Conservation (phyloP, 345 rosid species). For the Eucalyptus grandis region DNA sequence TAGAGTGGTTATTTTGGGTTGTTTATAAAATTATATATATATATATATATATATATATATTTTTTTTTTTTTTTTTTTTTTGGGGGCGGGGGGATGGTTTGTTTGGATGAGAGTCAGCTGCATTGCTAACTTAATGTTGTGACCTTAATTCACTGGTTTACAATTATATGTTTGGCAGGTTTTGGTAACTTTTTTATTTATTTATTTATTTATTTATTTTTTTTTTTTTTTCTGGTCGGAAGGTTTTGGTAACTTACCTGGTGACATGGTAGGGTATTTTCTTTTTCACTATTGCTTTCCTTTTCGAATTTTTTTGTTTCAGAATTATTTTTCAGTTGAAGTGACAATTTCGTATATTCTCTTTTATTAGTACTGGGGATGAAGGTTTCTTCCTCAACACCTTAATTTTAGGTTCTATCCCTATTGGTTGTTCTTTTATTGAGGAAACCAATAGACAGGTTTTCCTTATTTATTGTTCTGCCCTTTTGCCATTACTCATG, state of each 20-base stretch:
- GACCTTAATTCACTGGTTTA: constrained; percentile 16
- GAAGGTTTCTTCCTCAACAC: not conserved
- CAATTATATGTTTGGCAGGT: constrained; percentile 89
- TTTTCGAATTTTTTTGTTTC: not conserved
- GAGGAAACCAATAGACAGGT: not conserved
- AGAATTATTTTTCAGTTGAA: not conserved
- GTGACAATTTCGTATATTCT: not conserved
- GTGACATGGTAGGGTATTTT: constrained; percentile 61
- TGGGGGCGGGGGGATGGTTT: no score
- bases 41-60: no score
- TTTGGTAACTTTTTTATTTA: constrained; percentile 96
- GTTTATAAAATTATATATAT: no score
- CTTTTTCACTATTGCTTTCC: not conserved
- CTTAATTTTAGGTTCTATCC: not conserved
- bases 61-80: no score
- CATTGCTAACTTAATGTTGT: not conserved
- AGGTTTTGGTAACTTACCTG: constrained; percentile 97
- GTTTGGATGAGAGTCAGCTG: not conserved
- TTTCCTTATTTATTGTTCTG: not conserved
- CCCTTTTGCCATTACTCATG: not conserved
- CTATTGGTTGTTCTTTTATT: not conserved
- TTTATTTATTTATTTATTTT: no score
- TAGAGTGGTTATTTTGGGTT: not conserved
- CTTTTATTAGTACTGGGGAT: not conserved
- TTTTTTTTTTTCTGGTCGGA: no score